These are phyloP conservation scores for Hypoxylon sp. DNA, from an alignment of 2,329 filamentous ascomycete species.

Conservation along the genomic window DNA sequence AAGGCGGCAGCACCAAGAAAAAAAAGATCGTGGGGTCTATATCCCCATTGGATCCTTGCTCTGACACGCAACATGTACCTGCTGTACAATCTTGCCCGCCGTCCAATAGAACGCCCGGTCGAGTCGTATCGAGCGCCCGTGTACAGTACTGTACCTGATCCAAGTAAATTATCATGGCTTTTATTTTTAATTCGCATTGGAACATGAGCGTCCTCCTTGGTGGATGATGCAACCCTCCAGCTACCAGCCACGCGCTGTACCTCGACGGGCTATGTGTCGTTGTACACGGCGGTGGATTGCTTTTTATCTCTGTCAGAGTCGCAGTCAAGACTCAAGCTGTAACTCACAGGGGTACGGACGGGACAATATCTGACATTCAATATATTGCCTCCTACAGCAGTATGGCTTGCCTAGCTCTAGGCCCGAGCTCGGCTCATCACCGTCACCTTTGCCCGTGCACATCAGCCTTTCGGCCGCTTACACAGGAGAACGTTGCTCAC, in stretches of 20 bases:
- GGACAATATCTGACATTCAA: constrained; percentile 4
- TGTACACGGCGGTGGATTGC: background rate
- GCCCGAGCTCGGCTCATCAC: no score
- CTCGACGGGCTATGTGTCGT: background rate
- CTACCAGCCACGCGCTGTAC: background rate
- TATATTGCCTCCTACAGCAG: constrained; percentile 23
- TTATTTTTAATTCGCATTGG: background rate
- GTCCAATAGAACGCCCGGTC: constrained; percentile 16
- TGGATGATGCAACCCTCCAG: background rate
- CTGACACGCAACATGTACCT: constrained; percentile 9
- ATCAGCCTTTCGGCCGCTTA: no score
- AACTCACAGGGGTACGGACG: constrained; percentile 8
- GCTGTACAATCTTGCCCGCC: constrained; percentile 5
- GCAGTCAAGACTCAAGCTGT: background rate
- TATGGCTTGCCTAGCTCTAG: constrained; percentile 11
- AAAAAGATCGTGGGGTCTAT: background rate
- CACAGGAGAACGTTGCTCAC: no score
- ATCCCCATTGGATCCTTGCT: constrained; percentile 7
- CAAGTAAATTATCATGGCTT: background rate
- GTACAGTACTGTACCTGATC: constrained; percentile 9
- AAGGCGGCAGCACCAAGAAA: constrained; percentile 14
- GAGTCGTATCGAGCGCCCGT: constrained; percentile 1
- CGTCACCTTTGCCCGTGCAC: no score
- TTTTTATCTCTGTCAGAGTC: constrained; percentile 5
- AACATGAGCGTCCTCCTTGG: background rate